Evolutionary conservation across 2,329 filamentous ascomycete genomes (phyloP).

Genomic region (Alternaria sp.): DNA sequence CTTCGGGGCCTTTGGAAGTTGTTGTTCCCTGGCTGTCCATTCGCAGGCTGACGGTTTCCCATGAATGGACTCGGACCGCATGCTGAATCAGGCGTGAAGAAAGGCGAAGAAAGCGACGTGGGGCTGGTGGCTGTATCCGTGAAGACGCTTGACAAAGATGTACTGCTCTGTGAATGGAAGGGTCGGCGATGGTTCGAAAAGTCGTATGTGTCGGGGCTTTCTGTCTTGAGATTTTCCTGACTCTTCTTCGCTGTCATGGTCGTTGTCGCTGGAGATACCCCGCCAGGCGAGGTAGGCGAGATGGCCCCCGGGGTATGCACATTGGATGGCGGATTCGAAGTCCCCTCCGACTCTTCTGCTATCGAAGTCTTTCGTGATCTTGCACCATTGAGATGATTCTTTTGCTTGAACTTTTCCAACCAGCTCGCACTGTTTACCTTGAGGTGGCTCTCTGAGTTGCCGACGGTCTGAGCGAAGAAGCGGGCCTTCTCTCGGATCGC

Average conservation of each 20-base stretch:
- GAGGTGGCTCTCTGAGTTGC: conserved; percentile 72
- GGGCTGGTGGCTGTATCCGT: conserved; percentile 74
- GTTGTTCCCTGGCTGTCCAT: conserved; percentile 54
- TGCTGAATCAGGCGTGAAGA: conserved; percentile 78
- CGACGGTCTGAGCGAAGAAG: conserved; percentile 78
- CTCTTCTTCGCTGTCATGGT: conserved; percentile 68
- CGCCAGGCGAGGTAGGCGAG: conserved; percentile 75
- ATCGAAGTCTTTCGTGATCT: conserved; percentile 62
- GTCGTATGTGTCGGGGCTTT: conserved; percentile 65
- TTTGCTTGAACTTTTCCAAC: conserved; percentile 96
- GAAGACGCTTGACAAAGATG: conserved; percentile 71
- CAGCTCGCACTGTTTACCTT: conserved; percentile 77
- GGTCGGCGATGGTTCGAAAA: conserved; percentile 67
- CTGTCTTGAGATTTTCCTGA: conserved; percentile 69
- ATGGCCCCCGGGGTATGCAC: conserved; percentile 69
- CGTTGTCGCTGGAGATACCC: conserved; percentile 72
- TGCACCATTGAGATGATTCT: conserved; percentile 68
- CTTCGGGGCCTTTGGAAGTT: conserved; percentile 79
- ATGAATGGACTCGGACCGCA: conserved; percentile 67
- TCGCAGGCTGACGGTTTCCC: conserved; percentile 56
- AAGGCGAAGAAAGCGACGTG: conserved; percentile 73
- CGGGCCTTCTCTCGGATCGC: conserved; percentile 83
- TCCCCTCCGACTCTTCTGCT: conserved; percentile 71
- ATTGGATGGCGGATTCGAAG: conserved; percentile 62
- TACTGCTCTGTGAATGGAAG: conserved; percentile 69